Conservation (phyloP, 2,329 filamentous ascomycete genomes). For the Tolypocladium ovalisporum region DNA sequence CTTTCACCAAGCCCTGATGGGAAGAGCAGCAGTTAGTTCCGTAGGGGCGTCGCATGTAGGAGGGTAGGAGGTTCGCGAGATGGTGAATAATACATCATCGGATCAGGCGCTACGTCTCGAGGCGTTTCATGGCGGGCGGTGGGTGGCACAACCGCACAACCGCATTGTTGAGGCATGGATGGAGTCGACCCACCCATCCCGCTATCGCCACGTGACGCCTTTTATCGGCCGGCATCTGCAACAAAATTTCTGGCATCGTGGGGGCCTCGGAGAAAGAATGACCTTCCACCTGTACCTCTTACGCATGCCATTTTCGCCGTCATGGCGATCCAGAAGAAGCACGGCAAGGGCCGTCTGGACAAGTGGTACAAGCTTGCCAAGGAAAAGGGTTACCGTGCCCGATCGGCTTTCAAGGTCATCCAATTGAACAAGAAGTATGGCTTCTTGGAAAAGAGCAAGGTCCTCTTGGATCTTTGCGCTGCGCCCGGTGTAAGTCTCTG, state of each 20-base stretch:
- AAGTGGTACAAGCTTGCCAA: slow-evolving; percentile 99
- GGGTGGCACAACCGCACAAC: not conserved
- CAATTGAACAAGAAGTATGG: slow-evolving; percentile 99
- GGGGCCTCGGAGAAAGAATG: slow-evolving; percentile 5
- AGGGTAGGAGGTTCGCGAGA: not conserved
- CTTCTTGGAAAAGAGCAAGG: slow-evolving; percentile 93
- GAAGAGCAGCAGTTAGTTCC: not conserved
- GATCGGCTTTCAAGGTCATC: slow-evolving; percentile 95
- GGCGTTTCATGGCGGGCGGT: not conserved
- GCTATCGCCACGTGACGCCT: slow-evolving; percentile 22
- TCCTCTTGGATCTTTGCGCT: slow-evolving; percentile 92
- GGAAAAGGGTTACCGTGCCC: slow-evolving; percentile 91
- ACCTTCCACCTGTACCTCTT: not conserved
- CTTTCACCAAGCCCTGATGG: not conserved
- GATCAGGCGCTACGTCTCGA: not conserved
- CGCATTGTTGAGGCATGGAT: not conserved
- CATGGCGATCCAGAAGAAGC: slow-evolving; percentile 98
- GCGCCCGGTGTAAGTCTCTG: slow-evolving; percentile 67
- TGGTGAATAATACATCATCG: not conserved
- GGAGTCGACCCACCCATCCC: not conserved
- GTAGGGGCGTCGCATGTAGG: not conserved
- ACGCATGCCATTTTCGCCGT: slow-evolving; percentile 5
- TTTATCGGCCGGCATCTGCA: slow-evolving; percentile 15
- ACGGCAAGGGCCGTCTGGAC: slow-evolving; percentile 95
- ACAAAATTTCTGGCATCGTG: slow-evolving; percentile 23